Conservation (phyloP, 371 early-diverging fungal genomes). For the Parasitella parasitica region DNA sequence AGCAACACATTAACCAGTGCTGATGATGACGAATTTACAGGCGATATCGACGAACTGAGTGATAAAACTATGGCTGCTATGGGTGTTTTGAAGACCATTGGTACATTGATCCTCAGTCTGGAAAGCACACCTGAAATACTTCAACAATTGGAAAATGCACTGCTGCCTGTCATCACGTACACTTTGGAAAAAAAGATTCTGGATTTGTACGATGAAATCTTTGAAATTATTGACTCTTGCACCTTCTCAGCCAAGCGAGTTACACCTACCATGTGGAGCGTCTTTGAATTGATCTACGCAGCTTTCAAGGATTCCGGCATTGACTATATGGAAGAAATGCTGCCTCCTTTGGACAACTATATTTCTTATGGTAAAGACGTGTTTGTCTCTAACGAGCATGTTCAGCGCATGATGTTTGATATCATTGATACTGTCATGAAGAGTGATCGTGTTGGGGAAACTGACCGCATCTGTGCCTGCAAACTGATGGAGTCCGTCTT, state of each 20-base stretch:
- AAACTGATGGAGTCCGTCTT: conserved; percentile 79
- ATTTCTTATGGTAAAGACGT: conserved; percentile 80
- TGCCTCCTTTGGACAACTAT: conserved; percentile 87
- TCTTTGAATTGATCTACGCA: conserved; percentile 73
- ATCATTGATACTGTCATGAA: conserved; percentile 73
- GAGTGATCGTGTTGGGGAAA: conserved; percentile 66
- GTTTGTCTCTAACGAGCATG: conserved; percentile 59
- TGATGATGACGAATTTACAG: conserved; percentile 42
- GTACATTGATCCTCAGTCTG: conserved; percentile 74
- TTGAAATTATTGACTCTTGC: conserved; percentile 86
- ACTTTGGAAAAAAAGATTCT: conserved; percentile 72
- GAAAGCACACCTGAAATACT: conserved; percentile 67
- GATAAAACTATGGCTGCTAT: conserved; percentile 90
- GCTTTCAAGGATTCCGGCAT: conserved; percentile 75
- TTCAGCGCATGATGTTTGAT: conserved; percentile 66
- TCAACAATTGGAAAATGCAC: conserved; percentile 68
- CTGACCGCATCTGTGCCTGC: conserved; percentile 75
- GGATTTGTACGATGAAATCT: conserved; percentile 83
- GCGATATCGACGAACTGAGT: conserved; percentile 58
- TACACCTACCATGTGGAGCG: conserved; percentile 81
- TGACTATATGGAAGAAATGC: conserved; percentile 84
- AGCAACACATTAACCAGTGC: conserved; percentile 41
- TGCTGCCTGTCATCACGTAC: conserved; percentile 71
- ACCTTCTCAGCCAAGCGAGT: conserved; percentile 80
- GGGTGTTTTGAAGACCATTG: conserved; percentile 88